Evolutionary conservation across 768 basidiomycete genomes (phyloP), one percentile per base, ranked within the genome.

Genomic region (Leccinum arenicola): DNA sequence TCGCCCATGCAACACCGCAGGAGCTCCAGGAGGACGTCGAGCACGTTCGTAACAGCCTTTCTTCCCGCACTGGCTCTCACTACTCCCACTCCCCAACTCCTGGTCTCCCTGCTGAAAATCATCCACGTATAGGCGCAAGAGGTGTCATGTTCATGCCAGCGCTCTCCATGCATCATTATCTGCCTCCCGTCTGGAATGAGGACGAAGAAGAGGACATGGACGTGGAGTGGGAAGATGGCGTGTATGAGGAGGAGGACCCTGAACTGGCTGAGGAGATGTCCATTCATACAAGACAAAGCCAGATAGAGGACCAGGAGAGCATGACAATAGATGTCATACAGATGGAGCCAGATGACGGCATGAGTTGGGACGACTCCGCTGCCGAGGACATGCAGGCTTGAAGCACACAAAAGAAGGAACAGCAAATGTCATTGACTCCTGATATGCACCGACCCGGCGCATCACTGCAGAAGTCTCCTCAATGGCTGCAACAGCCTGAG

Each of bases 311-410:
- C 63, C 67, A 73, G 59, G 71, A 60, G 56, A 58, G 55, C 71
- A 70, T 59, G 74, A 21, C 63, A 52, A 74, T 66, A 62, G 66
- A 66, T n/a, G 52, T 53, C 15, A 68, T 72, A 56, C 69, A 69
- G 4, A 83, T 87, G 79, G 88, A 89, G 54, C 83, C 82, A 0
- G 92, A 93, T 60, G 93, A 95, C 66, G 89, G 87, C 3, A 91
- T 95, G 84, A 82, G 83, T 60, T 95, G 94, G 94, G 93, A 94
- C 52, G 90, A 93, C 55, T 73, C 78, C 38, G 81, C 79, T 11
- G 85, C 83, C 2, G 84, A 82, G 55, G 78, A 80, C 48, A 78
- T 80, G 62, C 81, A 79, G 55, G 71, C 68, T 14, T 72, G 65
- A 12, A 72, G 66, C 50, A 66, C 61, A 21, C 67, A 72, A 61